Evolutionary conservation across 805 yeast genomes (phyloP), one percentile per base, ranked within the genome.

Genomic region (Saturnispora galanensis): DNA sequence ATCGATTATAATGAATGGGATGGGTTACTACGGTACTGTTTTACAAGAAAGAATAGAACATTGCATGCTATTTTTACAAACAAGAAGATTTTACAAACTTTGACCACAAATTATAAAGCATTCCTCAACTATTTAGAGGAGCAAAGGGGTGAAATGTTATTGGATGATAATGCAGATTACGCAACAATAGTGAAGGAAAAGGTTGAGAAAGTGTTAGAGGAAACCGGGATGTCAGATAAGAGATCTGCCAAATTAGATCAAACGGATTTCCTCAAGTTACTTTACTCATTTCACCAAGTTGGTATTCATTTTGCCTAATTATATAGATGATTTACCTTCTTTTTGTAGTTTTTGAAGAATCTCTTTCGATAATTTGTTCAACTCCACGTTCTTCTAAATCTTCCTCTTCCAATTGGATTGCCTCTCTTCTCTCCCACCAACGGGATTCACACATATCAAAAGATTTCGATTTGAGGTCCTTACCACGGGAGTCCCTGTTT

Each of bases 361-460:
- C 95, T 55, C 75, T 77, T 58, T 88, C 96, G 8, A 90, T 68
- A 32, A 90, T 80, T 47, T 85, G 95, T 13, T 84, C 94, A 49
- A 87, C 89, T 47, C 95, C 96, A 40, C 95, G 95, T 54, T 88
- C 96, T 63, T 90, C 97, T 54, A 85, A 65, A 58, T 79, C 77
- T 54, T 90, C 97, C 65, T 90, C 98, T 41, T 85, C 84, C 35
- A 78, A 73, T 60, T 94, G 80, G 18, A 90, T 81, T 56, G 81
- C 90, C 55, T 90, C 97, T 66, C 97, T 79, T 68, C 97, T 83
- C 61, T 90, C 97, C 97, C 97, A 90, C 93, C 95, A 90, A 67
- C 98, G 77, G 52, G 83, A 90, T 64, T 89, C 95, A 61, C 93
- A 83, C 49, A 90, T 65, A 50, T 88, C 96, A 59, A 90, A 90